These are phyloP conservation scores for Nemania sp. DNA, from an alignment of 2,329 filamentous ascomycete genomes.

Conservation along the genomic window DNA sequence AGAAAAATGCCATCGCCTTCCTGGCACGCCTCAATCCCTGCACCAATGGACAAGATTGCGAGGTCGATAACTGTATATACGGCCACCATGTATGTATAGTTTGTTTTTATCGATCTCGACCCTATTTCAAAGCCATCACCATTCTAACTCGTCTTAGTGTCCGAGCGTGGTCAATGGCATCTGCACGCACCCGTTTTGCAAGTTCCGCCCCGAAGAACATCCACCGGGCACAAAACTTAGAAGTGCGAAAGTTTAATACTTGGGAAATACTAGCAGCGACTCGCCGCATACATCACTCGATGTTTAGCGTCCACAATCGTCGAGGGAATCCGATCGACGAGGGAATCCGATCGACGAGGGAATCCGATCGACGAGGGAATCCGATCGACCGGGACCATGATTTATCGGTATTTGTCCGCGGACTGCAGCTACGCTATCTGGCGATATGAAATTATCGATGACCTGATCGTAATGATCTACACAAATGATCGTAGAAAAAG, in stretches of 20 bases:
- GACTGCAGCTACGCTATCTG: neutral
- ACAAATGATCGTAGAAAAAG: no score
- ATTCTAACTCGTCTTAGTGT: conserved; percentile 46
- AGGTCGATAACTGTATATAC: conserved; percentile 62
- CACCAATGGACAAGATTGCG: conserved; percentile 60
- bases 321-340: neutral
- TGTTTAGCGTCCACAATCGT: neutral
- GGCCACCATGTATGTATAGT: conserved; percentile 59
- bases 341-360: neutral
- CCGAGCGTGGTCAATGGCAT: conserved; percentile 55
- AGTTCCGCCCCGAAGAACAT: conserved; percentile 56
- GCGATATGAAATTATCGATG: neutral
- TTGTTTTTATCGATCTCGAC: neutral
- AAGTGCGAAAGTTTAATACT: conserved; percentile 18
- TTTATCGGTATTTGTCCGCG: neutral
- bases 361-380: neutral
- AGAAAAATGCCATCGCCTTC: conserved; percentile 59
- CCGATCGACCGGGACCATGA: neutral
- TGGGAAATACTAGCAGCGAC: neutral
- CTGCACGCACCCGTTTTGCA: conserved; percentile 59
- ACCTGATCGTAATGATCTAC: no score
- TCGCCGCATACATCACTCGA: conserved; percentile 4
- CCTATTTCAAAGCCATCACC: neutral
- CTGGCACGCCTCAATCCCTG: conserved; percentile 62
- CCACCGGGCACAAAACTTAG: conserved; percentile 60